Conservation (phyloP, 1,284 basidiomycete species). For the Fomitopsis pinicola region DNA sequence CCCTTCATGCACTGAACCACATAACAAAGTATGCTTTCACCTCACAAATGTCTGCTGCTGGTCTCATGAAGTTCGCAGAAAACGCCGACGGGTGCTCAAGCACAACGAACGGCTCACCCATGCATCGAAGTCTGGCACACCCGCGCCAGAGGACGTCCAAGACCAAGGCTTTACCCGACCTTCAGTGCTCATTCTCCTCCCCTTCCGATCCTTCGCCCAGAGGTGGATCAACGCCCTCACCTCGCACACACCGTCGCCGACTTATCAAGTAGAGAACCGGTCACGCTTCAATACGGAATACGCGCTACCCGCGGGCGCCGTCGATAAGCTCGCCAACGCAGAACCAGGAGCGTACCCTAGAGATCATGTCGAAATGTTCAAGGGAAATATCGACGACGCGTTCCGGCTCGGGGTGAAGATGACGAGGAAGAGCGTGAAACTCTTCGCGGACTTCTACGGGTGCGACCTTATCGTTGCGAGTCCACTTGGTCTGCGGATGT, state of each 20-base stretch:
- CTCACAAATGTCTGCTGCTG: background rate
- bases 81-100: slow-evolving; percentile 87
- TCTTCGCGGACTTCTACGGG: slow-evolving; percentile 87
- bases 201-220: slow-evolving; percentile 87
- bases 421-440: slow-evolving; percentile 84
- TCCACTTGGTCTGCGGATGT: slow-evolving; percentile 87
- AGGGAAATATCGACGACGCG: slow-evolving; percentile 96
- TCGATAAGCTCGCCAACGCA: slow-evolving; percentile 79
- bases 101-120: slow-evolving; percentile 89
- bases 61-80: slow-evolving; percentile 47
- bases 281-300: slow-evolving; percentile 83
- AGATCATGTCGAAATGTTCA: slow-evolving; percentile 93
- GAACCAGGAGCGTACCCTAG: slow-evolving; percentile 76
- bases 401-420: slow-evolving; percentile 93
- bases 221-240: slow-evolving; percentile 73
- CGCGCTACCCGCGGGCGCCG: slow-evolving; percentile 70
- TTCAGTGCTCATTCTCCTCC: slow-evolving; percentile 87
- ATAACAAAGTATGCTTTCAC: slow-evolving; percentile 66
- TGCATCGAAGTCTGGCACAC: slow-evolving; percentile 49
- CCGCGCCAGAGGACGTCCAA: slow-evolving; percentile 71
- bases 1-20: slow-evolving; percentile 82
- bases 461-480: slow-evolving; percentile 93
- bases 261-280: slow-evolving; percentile 82
- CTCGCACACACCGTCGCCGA: slow-evolving; percentile 59
- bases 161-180: slow-evolving; percentile 99